A percentile compares a stretch with the other conserved stretches of the same genome.
These are phyloP conservation scores for Globisporangium parvum DNA, from an alignment of 352 stramenopile species.

Conservation along the genomic window DNA sequence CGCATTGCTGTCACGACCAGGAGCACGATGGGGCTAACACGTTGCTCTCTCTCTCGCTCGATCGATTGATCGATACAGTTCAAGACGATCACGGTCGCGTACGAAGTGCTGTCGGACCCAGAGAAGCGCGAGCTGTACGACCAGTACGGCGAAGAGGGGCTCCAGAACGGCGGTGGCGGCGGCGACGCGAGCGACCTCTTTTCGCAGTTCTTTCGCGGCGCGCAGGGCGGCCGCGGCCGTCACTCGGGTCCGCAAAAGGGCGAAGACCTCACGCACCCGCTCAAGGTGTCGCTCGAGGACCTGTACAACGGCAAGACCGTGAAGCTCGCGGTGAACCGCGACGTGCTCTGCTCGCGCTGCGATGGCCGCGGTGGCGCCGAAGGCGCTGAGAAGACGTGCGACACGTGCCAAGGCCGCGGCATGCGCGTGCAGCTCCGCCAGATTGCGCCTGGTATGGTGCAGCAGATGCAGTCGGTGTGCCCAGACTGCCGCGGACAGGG, in stretches of 20 bases:
- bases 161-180: constrained; percentile 86
- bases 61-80: constrained; percentile 48
- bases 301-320: constrained; percentile 99
- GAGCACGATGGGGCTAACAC: constrained; percentile 2
- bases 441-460: constrained; percentile 97
- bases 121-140: constrained; percentile 89
- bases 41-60: constrained; percentile 9
- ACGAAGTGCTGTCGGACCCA: constrained; percentile 96
- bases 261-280: constrained; percentile 92
- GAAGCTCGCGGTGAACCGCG: constrained; percentile 95
- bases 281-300: constrained; percentile 98
- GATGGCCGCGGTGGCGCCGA: constrained; percentile 89
- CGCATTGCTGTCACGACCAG: not conserved
- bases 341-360: constrained; percentile 88
- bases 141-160: constrained; percentile 96
- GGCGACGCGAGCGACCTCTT: constrained; percentile 91
- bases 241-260: constrained; percentile 91
- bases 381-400: constrained; percentile 91
- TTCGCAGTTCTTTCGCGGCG: constrained; percentile 95
- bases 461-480: constrained; percentile 96
- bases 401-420: constrained; percentile 93
- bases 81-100: constrained; percentile 92
- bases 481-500: constrained; percentile 92
- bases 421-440: constrained; percentile 94
- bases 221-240: constrained; percentile 46